Evolutionary conservation across 2,329 filamentous ascomycete species (phyloP), one percentile per base, ranked within the genome.

Genomic region (Cordyceps tenuipes): DNA sequence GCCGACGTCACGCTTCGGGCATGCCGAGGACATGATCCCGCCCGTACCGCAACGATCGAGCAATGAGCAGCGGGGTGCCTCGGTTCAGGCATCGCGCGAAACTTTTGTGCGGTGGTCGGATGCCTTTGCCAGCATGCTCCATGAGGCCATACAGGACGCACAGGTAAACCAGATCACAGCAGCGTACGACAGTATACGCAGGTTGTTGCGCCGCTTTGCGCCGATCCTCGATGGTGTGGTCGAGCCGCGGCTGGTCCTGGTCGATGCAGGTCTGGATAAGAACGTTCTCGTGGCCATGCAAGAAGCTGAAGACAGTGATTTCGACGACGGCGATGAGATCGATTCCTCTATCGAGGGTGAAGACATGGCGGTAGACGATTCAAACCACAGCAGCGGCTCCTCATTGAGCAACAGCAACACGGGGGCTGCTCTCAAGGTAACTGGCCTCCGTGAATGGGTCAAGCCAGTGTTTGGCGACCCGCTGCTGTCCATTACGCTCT

Each of bases 391-490:
- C 34, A 19, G 36, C 41, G 57, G 46, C 6, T 7, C n/a, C 10
- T 29, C 29, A 26, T 29, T 8, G 29, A 29, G 29, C 29, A 13
- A 10, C 34, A 36, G 17, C 17, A 31, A 9, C 4, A 26, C 17
- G 9, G 13, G 21, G 19, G 5, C 56, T 3, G 59, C 62, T 0
- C 69, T 78, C 15, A 66, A 66, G 23, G 67, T 84, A 15, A 79
- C 75, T 0, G 82, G 82, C 0, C 67, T 86, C n/a, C 74, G 75
- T 36, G 80, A 83, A 69, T 86, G 83, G 83, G 79, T 79, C 62
- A 79, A 78, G 61, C 79, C 79, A 48, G 64, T 85, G 12, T 86
- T 86, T 63, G 83, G 83, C 12, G 84, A 86, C 62, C 82, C 83
- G 0, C 67, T 86, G 2, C 72, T 87, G 54, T 75, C 79, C 2